Evolutionary conservation across 768 basidiomycete genomes (phyloP), one percentile per base, ranked within the genome.

Genomic region (Hericium rajendrae): DNA sequence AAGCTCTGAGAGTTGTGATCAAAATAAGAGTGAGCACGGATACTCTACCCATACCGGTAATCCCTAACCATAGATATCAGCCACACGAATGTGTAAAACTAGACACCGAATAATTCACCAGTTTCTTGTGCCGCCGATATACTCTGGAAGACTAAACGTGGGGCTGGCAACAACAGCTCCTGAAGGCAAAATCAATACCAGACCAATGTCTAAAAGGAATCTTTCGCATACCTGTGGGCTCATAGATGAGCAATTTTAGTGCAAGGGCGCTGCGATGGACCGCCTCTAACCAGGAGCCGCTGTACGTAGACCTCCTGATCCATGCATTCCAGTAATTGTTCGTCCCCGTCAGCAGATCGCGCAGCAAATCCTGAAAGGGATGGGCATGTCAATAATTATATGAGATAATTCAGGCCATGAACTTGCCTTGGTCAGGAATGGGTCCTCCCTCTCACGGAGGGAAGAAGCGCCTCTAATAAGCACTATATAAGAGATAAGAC

Each of bases 121-220:
- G 65, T 95, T 95, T 56, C 94, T 76, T 0, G 83, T 84, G 1
- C 94, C 94, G 0, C 94, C 94, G 37, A 97, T 88, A 60, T 83
- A 87, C 67, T 97, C 94, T 0, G 94, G 94, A 11, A 97, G 73
- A 60, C 90, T 91, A 72, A 98, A 97, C 0, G 94, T 97, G 0
- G 95, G 93, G 60, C 91, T 93, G 0, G 95, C 95, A 8, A 97
- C 87, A 51, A 97, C 88, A 1, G 94, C 94, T 22, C 94, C 91
- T 76, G 67, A 6, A 32, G 32, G 8, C 32, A 32, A 6, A 56
- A 8, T 32, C 32, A 32, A 32, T 32, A 9, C 32, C 6, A 10
- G 9, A 32, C 32, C 32, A 8, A 61, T 56, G 56, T 54, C 16
- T n/a, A 48, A 28, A 51, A n/a, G 51, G 38, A 37, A 56, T 49